Evolutionary conservation across 371 early-diverging fungal species (phyloP).

Genomic region (Thermomucor indicae-seudaticae): DNA sequence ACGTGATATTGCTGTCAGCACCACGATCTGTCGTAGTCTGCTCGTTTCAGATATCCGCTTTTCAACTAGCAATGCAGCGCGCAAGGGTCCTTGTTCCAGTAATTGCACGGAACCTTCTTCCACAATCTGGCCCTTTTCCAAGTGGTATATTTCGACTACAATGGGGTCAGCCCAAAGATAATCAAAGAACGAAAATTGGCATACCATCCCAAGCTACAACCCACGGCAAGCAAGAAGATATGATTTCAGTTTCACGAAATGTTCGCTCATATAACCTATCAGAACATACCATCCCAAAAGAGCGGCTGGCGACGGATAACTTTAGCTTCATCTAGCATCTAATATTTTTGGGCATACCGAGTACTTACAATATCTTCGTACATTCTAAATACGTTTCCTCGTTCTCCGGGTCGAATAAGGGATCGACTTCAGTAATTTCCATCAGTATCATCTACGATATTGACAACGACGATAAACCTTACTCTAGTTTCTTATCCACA

Average conservation of each 20-base stretch:
- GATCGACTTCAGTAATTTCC: constrained; percentile 56
- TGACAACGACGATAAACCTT: neutral
- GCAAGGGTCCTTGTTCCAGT: constrained; percentile 74
- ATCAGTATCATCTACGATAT: neutral
- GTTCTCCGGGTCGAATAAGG: constrained; percentile 57
- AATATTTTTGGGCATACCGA: too few relatives aligned
- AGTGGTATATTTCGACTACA: constrained; percentile 43
- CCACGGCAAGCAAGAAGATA: neutral
- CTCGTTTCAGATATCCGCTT: constrained; percentile 65
- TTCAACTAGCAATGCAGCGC: constrained; percentile 63
- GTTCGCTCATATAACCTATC: neutral
- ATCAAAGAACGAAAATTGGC: constrained; percentile 12
- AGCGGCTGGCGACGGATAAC: constrained; percentile 43
- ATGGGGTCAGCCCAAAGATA: neutral
- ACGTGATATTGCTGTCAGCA: constrained; percentile 63
- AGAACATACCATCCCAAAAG: constrained; percentile 80
- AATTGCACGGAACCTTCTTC: constrained; percentile 46
- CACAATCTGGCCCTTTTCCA: constrained; percentile 31
- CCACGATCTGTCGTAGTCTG: constrained; percentile 69
- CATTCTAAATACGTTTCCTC: constrained; percentile 75
- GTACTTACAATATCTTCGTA: constrained; percentile 78
- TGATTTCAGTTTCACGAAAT: neutral
- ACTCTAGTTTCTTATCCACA: constrained; percentile 57
- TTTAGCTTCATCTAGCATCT: neutral
- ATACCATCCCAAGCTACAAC: constrained; percentile 46